Evolutionary conservation across 2,329 filamentous ascomycete genomes (phyloP).

Genomic region (Balansia obtecta): DNA sequence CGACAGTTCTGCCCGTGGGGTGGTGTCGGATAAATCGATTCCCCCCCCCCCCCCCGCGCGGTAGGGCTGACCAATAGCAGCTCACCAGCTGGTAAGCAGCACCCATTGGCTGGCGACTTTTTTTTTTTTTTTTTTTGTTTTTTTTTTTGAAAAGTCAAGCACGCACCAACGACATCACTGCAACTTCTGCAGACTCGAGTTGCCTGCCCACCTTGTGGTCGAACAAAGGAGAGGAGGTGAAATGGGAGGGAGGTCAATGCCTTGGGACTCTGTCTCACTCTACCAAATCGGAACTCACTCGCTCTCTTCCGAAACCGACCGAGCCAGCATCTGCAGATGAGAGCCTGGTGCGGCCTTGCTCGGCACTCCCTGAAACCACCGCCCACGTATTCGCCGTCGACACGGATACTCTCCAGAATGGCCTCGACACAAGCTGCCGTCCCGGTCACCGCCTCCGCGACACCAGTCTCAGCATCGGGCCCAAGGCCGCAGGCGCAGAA

Average conservation of each 20-base stretch:
- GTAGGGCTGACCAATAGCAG: conserved; percentile 7
- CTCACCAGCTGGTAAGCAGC: conserved; percentile 2
- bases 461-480: not conserved
- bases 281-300: too few relatives aligned
- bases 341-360: conserved; percentile 3
- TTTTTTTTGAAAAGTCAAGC: not conserved
- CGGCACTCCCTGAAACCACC: not conserved
- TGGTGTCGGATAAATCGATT: too few relatives aligned
- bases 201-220: too few relatives aligned
- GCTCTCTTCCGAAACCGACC: not conserved
- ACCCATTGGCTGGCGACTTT: conserved; percentile 4
- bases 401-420: conserved; percentile 7
- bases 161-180: not conserved
- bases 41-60: too few relatives aligned
- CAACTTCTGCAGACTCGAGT: too few relatives aligned
- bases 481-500: not conserved
- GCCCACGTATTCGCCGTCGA: not conserved
- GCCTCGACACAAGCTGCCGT: conserved; percentile 6
- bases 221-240: too few relatives aligned
- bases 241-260: too few relatives aligned
- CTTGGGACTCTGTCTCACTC: too few relatives aligned
- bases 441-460: not conserved
- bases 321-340: conserved; percentile 6
- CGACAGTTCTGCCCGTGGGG: too few relatives aligned
- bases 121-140: conserved; percentile 4